A percentile compares a stretch with the other conserved stretches of the same genome.
These are phyloP conservation scores for Kodamaea neixiangensis DNA, from an alignment of 805 yeast species.

Conservation along the genomic window DNA sequence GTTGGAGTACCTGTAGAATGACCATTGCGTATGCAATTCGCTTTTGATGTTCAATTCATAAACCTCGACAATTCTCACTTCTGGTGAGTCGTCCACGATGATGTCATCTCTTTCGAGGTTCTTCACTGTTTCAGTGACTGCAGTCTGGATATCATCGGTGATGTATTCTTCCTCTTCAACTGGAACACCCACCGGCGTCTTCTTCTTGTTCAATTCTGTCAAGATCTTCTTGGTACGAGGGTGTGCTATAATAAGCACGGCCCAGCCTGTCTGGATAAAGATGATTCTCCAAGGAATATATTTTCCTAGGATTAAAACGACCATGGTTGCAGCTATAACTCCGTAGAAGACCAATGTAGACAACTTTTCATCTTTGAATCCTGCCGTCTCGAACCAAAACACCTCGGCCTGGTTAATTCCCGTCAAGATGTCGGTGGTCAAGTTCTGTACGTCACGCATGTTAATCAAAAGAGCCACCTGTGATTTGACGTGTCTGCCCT, in stretches of 20 bases:
- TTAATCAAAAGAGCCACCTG: conserved; percentile 54
- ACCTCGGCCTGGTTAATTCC: conserved; percentile 53
- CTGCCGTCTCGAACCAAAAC: conserved; percentile 61
- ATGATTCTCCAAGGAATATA: conserved; percentile 66
- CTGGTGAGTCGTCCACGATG: conserved; percentile 70
- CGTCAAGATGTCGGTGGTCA: conserved; percentile 55
- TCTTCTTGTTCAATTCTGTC: conserved; percentile 6
- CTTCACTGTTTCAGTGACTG: conserved; percentile 31
- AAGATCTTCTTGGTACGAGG: conserved; percentile 50
- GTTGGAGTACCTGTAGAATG: conserved; percentile 56
- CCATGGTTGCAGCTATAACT: conserved; percentile 29
- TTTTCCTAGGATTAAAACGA: conserved; percentile 47
- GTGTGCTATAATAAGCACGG: conserved; percentile 51
- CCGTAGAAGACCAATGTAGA: conserved; percentile 60
- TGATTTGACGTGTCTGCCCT: conserved; percentile 24
- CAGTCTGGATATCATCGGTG: conserved; percentile 1
- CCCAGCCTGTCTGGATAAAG: conserved; percentile 63
- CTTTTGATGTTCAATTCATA: conserved; percentile 75
- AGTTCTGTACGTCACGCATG: conserved; percentile 72
- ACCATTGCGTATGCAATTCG: conserved; percentile 61
- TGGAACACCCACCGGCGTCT: conserved; percentile 7
- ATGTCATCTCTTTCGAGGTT: conserved; percentile 50
- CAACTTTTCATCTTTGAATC: conserved; percentile 66
- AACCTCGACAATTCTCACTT: conserved; percentile 64
- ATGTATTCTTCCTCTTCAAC: conserved; percentile 9